Evolutionary conservation across 2,329 filamentous ascomycete genomes (phyloP).

Genomic region (Colletotrichum tabaci): DNA sequence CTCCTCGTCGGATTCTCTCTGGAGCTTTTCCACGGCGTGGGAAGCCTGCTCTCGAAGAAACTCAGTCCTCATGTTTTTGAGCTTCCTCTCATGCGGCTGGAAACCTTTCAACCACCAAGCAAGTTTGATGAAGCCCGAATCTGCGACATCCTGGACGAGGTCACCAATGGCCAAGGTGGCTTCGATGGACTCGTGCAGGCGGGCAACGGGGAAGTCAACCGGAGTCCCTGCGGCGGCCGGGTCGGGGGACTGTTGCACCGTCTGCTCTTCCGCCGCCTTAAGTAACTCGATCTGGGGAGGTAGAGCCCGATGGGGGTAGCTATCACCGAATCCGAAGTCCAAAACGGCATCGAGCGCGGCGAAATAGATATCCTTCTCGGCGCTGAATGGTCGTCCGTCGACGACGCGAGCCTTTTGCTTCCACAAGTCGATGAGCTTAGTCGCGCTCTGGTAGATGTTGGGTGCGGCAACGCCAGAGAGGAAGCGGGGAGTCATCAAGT

Average conservation of each 20-base stretch:
- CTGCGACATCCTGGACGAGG: not conserved
- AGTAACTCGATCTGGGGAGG: not conserved
- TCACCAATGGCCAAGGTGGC: not conserved
- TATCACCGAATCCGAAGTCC: constrained; percentile 47
- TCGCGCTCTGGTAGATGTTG: constrained; percentile 49
- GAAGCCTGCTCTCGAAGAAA: constrained; percentile 1
- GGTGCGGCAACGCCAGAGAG: constrained; percentile 51
- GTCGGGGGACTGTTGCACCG: not conserved
- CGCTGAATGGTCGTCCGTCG: constrained; percentile 49
- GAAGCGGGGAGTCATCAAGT: constrained; percentile 56
- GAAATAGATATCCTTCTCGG: constrained; percentile 49
- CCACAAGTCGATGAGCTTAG: constrained; percentile 52
- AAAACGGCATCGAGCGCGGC: constrained; percentile 51
- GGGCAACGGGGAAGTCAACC: not conserved
- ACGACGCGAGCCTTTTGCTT: constrained; percentile 49
- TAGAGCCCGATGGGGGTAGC: not conserved
- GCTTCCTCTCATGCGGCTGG: not conserved
- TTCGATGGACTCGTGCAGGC: not conserved
- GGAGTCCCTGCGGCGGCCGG: not conserved
- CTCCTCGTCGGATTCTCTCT: not conserved
- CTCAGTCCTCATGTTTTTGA: not conserved
- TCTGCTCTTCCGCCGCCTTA: not conserved
- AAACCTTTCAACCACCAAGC: constrained; percentile 9
- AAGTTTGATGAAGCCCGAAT: not conserved
- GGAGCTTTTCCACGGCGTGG: not conserved